These are phyloP conservation scores for Lodderomyces beijingensis DNA, from an alignment of 1,139 yeast species.

Conservation along the genomic window DNA sequence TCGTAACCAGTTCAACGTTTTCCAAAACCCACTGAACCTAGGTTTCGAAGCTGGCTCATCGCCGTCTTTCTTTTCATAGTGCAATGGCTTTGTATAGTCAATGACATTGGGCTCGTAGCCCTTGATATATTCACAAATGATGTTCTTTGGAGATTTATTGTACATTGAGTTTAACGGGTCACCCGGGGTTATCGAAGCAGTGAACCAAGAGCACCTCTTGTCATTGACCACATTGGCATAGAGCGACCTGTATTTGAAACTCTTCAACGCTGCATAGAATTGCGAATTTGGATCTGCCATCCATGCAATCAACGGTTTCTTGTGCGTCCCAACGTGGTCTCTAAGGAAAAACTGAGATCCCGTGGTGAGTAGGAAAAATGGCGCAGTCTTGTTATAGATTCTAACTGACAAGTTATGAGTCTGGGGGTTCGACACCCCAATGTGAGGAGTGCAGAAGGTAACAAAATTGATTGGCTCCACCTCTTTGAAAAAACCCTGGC, in stretches of 20 bases:
- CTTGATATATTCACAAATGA: conserved; percentile 40
- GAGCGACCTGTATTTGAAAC: conserved; percentile 49
- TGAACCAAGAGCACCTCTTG: conserved; percentile 77
- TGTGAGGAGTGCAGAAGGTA: conserved; percentile 80
- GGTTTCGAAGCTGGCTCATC: conserved; percentile 2
- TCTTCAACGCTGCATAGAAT: conserved; percentile 52
- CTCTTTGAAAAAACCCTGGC: conserved; percentile 48
- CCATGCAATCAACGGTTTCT: conserved; percentile 52
- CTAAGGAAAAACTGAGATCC: conserved; percentile 66
- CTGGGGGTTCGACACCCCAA: conserved; percentile 63
- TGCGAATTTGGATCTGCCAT: conserved; percentile 62
- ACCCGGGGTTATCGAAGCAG: conserved; percentile 60
- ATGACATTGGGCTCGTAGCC: conserved; percentile 54
- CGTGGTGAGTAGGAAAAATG: conserved; percentile 61
- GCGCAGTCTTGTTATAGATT: conserved; percentile 57
- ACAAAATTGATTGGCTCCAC: conserved; percentile 57
- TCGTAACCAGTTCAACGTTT: conserved; percentile 45
- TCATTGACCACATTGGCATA: conserved; percentile 79
- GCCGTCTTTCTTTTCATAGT: conserved; percentile 6
- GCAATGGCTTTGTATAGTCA: conserved; percentile 36
- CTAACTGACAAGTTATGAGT: conserved; percentile 18
- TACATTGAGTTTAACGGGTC: conserved; percentile 58
- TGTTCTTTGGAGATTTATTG: conserved; percentile 34
- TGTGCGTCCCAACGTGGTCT: conserved; percentile 14
- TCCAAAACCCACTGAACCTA: conserved; percentile 11